These are phyloP conservation scores for Aspergillus quadricinctus DNA, from an alignment of 2,329 filamentous ascomycete species.

Conservation along the genomic window DNA sequence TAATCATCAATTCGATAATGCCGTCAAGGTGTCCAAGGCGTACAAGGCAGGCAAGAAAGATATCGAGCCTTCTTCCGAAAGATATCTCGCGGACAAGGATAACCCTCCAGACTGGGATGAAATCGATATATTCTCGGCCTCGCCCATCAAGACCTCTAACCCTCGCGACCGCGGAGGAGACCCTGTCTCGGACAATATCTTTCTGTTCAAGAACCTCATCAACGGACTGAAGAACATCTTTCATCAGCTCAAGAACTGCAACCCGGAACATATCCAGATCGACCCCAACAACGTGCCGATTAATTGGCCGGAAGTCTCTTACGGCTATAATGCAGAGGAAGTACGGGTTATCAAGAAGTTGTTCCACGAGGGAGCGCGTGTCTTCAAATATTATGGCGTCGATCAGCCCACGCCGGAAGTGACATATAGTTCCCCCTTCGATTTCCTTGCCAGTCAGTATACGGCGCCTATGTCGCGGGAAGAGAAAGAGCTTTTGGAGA, in stretches of 20 bases:
- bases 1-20: slow-evolving; percentile 94
- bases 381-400: slow-evolving; percentile 94
- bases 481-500: slow-evolving; percentile 95
- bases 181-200: slow-evolving; percentile 94
- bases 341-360: slow-evolving; percentile 94
- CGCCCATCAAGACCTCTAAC: slow-evolving; percentile 92
- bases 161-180: slow-evolving; percentile 83
- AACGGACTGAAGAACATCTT: slow-evolving; percentile 96
- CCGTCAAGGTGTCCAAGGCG: slow-evolving; percentile 86
- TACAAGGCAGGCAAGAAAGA: slow-evolving; percentile 72
- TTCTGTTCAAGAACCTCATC: slow-evolving; percentile 93
- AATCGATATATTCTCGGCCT: slow-evolving; percentile 93
- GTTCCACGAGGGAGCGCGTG: slow-evolving; percentile 91
- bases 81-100: slow-evolving; percentile 78
- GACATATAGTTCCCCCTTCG: slow-evolving; percentile 74
- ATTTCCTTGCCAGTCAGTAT: slow-evolving; percentile 91
- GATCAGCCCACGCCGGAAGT: slow-evolving; percentile 72
- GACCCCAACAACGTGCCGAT: slow-evolving; percentile 74
- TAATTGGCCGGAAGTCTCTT: slow-evolving; percentile 94
- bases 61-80: slow-evolving; percentile 63
- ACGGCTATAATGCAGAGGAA: slow-evolving; percentile 95
- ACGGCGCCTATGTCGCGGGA: slow-evolving; percentile 92
- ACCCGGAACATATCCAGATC: slow-evolving; percentile 63
- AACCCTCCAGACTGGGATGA: slow-evolving; percentile 91
- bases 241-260: slow-evolving; percentile 88